phyloP scores from a whole-genome alignment of 306 rosid species.

The Prunus padus region DNA sequence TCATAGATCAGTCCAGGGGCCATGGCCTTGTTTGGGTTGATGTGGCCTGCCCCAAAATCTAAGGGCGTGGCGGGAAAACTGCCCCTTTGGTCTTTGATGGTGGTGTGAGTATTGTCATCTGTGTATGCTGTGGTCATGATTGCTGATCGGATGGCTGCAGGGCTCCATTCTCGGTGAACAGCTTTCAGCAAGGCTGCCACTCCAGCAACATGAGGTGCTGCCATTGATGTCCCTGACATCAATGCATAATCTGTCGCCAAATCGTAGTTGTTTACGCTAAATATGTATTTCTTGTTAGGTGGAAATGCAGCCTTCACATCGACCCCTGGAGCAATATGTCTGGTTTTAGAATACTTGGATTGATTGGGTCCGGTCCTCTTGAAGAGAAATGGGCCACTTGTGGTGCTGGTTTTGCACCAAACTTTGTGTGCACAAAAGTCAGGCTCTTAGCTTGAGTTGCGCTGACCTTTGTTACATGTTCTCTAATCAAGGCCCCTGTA shows the following conservation, averaged over 20 bases:
- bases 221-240: slow-evolving; percentile 4
- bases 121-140: slow-evolving; percentile 21
- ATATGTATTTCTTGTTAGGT: background rate
- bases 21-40: slow-evolving; percentile 20
- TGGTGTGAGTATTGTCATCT: background rate
- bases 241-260: slow-evolving; percentile 5
- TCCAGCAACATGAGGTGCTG: slow-evolving; percentile 3
- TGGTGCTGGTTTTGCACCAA: slow-evolving; percentile 15
- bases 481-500: background rate
- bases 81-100: background rate
- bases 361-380: slow-evolving; percentile 7
- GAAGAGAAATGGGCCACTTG: slow-evolving; percentile 13
- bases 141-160: slow-evolving; percentile 14
- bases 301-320: slow-evolving; percentile 1
- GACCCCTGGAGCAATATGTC: slow-evolving; percentile 13
- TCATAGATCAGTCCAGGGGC: slow-evolving; percentile 16
- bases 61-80: slow-evolving; percentile 8
- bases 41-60: slow-evolving; percentile 13
- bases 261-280: background rate
- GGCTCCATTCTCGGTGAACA: slow-evolving; percentile 16
- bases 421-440: background rate
- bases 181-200: slow-evolving; percentile 13
- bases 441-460: background rate
- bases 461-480: background rate
- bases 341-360: slow-evolving; percentile 14